phyloP scores from a whole-genome alignment of 2,329 filamentous ascomycete species.

The Colletotrichum lini region DNA sequence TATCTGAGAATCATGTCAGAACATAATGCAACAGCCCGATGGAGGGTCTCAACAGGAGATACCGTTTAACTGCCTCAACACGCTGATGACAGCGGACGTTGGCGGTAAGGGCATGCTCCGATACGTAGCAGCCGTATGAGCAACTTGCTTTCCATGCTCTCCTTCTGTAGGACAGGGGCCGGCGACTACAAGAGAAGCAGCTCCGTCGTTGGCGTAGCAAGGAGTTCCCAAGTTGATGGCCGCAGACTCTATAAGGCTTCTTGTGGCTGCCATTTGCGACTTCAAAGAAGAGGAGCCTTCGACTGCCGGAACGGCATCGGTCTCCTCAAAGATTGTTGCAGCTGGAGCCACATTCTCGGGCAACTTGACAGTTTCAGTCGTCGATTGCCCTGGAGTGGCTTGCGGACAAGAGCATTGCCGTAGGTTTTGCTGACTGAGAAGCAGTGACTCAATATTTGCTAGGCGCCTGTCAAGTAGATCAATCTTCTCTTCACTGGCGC shows the following conservation, averaged over 20 bases:
- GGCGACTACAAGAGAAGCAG: background rate
- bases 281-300: constrained; percentile 11
- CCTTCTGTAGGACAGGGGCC: background rate
- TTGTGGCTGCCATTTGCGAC: constrained; percentile 3
- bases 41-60: too few relatives aligned
- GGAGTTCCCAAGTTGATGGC: background rate
- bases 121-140: background rate
- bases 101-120: constrained; percentile 15
- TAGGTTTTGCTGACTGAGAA: background rate
- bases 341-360: background rate
- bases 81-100: constrained; percentile 1
- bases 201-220: background rate
- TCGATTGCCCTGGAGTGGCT: background rate
- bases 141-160: background rate
- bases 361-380: background rate
- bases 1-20: too few relatives aligned
- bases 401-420: background rate
- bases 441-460: too few relatives aligned
- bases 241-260: constrained; percentile 7
- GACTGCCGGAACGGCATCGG: background rate
- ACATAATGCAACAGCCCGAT: too few relatives aligned
- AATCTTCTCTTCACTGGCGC: too few relatives aligned
- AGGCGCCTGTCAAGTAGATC: too few relatives aligned
- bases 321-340: background rate
- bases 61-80: constrained; percentile 15